Evolutionary conservation across 2,329 filamentous ascomycete species (phyloP), one percentile per base, ranked within the genome.

Genomic region (Hymenoscyphus albidus): DNA sequence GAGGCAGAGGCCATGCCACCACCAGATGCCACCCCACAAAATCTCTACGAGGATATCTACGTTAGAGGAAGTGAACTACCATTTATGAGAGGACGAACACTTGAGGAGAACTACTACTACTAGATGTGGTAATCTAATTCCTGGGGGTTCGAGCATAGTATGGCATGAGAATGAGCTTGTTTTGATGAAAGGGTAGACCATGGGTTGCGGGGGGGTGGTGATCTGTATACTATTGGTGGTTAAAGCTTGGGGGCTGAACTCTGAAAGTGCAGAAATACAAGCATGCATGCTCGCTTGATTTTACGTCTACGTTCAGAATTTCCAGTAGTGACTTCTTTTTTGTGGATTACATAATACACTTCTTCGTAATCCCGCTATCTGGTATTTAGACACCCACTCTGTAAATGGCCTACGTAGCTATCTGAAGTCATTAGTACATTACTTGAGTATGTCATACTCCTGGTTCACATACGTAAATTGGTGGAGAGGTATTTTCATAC

Each of bases 11-110:
- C 87, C 74, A 97, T 98, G 92, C 79, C 86, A 51, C 79, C 81
- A 58, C 95, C 95, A 38, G 92, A 96, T 59, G 78, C 89, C 64
- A 96, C 86, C 67, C 81, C 88, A 62, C 85, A 92, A 79, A 95
- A 95, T 72, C 84, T 99, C 73, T 99, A 86, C 79, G 94, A 99
- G 88, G 94, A 97, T 79, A 96, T 97, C 78, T 98, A 97, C 80
- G 93, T 93, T 74, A 84, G 84, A 70, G 94, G 94, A 71, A 89
- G 86, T 67, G 94, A 97, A 86, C 93, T 93, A 64, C 82, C 87
- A 75, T 97, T 90, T 83, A 86, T 97, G 81, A 88, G 93, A 73
- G 94, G 94, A 73, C 86, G 94, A 68, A 93, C 90, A 66, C 85
- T 89, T 62, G 93, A 98, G 76, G 95, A 98, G 90, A 94, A 93